Evolutionary conservation across 352 stramenopile genomes (phyloP).

Genomic region (Globisporangium paroecandrum): DNA sequence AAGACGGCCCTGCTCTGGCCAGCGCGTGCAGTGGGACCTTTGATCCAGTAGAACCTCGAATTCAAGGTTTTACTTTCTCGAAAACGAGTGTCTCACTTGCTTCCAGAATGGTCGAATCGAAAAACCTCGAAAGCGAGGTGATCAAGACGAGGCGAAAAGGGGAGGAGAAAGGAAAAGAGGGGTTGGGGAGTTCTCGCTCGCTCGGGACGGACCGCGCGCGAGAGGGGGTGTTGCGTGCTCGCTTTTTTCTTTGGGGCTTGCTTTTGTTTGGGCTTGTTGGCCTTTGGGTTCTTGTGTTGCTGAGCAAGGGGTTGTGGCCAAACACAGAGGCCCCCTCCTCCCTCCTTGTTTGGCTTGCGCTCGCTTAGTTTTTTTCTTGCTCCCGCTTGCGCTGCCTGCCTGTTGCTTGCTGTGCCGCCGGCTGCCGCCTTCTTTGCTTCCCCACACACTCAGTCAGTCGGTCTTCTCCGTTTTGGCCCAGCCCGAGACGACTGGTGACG

Average conservation of each 20-base stretch:
- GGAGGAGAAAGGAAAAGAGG: neutral
- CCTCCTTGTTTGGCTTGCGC: neutral
- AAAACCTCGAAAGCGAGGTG: slow-evolving; percentile 12
- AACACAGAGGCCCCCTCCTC: neutral
- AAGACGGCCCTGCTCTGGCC: slow-evolving; percentile 2
- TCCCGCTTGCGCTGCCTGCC: slow-evolving; percentile 10
- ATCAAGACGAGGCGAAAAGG: neutral
- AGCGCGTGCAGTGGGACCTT: slow-evolving; percentile 1
- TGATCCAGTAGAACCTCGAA: neutral
- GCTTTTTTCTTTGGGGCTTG: neutral
- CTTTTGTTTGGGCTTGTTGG: neutral
- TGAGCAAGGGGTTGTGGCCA: slow-evolving; percentile 1
- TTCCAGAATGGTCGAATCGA: neutral
- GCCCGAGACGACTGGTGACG: slow-evolving; percentile 20
- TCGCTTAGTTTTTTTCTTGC: slow-evolving; percentile 26
- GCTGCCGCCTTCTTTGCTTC: neutral
- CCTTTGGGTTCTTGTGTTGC: neutral
- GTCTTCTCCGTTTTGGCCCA: neutral
- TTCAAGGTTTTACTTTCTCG: neutral
- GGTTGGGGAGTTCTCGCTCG: slow-evolving; percentile 6
- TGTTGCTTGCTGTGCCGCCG: neutral
- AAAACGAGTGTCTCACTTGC: neutral
- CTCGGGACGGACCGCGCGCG: slow-evolving; percentile 3
- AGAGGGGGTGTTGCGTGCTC: slow-evolving; percentile 10
- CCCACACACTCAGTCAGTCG: neutral